Evolutionary conservation across 768 basidiomycete species (phyloP).

Genomic region (Mycena epipterygia): DNA sequence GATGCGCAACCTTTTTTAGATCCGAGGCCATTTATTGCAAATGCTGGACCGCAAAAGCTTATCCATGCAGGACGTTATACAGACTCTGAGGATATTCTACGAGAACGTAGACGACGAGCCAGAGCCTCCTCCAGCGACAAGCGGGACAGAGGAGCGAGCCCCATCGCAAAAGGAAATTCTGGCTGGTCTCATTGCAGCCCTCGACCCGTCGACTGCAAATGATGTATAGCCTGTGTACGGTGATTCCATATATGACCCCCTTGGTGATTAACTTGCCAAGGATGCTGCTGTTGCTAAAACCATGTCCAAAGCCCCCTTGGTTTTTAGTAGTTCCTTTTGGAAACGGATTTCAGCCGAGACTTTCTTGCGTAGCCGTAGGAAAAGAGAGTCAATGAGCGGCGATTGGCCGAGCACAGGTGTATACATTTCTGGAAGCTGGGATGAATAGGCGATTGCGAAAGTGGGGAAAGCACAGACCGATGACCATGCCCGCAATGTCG

Average conservation of each 20-base stretch:
- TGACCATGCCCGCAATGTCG: conserved; percentile 82
- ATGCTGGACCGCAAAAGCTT: conserved; percentile 84
- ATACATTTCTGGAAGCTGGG: conserved; percentile 82
- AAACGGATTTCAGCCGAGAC: conserved; percentile 89
- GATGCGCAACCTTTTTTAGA: conserved; percentile 59
- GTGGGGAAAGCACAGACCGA: conserved; percentile 66
- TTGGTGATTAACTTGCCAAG: conserved; percentile 24
- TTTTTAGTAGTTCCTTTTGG: conserved; percentile 86
- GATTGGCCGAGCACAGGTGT: conserved; percentile 93
- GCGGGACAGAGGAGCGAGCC: conserved; percentile 51
- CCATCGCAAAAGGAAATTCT: conserved; percentile 78
- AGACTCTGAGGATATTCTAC: conserved; percentile 77
- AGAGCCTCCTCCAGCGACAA: conserved; percentile 39
- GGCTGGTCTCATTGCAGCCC: conserved; percentile 73
- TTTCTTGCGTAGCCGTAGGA: conserved; percentile 86
- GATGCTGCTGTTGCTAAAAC: conserved; percentile 71
- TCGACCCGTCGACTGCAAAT: conserved; percentile 47
- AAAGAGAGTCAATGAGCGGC: conserved; percentile 89
- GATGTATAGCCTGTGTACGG: conserved; percentile 25
- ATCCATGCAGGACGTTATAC: conserved; percentile 77
- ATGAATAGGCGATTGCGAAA: conserved; percentile 19
- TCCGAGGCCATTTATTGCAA: conserved; percentile 78
- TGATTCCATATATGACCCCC: neutral
- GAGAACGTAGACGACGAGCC: conserved; percentile 78
- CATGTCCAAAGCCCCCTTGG: conserved; percentile 94